phyloP scores from a whole-genome alignment of 495 filamentous ascomycete genomes.

The Letharia columbiana region DNA sequence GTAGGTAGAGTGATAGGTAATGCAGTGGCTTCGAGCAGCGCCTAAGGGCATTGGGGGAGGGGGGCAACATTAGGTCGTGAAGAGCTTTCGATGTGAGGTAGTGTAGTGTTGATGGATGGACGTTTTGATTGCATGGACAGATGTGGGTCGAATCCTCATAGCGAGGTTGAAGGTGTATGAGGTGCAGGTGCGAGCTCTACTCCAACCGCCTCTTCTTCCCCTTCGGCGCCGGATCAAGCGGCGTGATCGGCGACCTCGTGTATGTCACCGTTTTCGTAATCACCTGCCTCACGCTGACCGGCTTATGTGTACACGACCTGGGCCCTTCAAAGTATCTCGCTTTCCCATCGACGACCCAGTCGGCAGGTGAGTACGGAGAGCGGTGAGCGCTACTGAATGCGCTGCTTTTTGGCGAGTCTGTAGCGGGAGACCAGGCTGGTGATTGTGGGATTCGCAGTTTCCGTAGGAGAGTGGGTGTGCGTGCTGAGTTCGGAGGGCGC shows the following conservation, averaged over 20 bases:
- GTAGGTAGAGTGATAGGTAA: not conserved
- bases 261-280: conserved; percentile 42
- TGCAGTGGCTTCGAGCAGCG: not conserved
- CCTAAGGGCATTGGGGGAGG: not conserved
- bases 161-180: conserved; percentile 9
- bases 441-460: conserved; percentile 38
- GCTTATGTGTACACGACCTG: conserved; percentile 24
- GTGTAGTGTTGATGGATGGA: not conserved
- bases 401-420: conserved; percentile 26
- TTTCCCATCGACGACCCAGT: conserved; percentile 29
- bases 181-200: conserved; percentile 10
- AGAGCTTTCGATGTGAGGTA: not conserved
- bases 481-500: conserved; percentile 27
- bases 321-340: conserved; percentile 31
- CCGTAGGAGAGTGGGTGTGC: conserved; percentile 29
- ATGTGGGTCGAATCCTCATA: conserved; percentile 11
- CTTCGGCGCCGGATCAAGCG: conserved; percentile 27
- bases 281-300: conserved; percentile 41
- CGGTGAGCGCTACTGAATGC: conserved; percentile 23
- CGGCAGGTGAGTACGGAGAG: conserved; percentile 31
- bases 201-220: conserved; percentile 26
- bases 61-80: conserved; percentile 17
- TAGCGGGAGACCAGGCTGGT: conserved; percentile 24
- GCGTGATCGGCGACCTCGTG: conserved; percentile 23
- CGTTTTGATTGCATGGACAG: not conserved